Conservation (phyloP, 2,329 filamentous ascomycete species). For the Byssoonygena ceratinophila region DNA sequence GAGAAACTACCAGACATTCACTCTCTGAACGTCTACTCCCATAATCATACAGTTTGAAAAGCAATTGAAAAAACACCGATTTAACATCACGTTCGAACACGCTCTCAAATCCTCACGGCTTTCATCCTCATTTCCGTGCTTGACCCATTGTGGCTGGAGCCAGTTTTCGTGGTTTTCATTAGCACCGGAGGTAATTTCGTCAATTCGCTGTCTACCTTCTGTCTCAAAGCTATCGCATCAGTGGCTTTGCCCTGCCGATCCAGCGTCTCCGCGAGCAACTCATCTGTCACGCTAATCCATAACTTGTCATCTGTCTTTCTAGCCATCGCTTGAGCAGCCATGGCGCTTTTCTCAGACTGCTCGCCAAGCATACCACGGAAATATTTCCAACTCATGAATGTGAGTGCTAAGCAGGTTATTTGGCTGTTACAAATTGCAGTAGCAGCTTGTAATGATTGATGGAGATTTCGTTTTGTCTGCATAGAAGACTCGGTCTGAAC, state of each 20-base stretch:
- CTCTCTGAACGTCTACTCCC: too few relatives aligned
- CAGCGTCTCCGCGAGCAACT: conserved; percentile 64
- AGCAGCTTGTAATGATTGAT: conserved; percentile 59
- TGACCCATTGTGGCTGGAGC: not conserved
- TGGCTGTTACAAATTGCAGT: conserved; percentile 63
- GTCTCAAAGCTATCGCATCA: conserved; percentile 40
- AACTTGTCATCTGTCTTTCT: conserved; percentile 59
- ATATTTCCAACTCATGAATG: conserved; percentile 72
- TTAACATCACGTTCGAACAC: too few relatives aligned
- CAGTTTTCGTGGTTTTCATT: conserved; percentile 20
- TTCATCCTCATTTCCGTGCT: conserved; percentile 12
- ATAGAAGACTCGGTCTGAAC: conserved; percentile 58
- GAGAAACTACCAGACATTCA: too few relatives aligned
- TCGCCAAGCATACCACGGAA: conserved; percentile 74
- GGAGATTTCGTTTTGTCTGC: conserved; percentile 67
- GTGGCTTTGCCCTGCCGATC: conserved; percentile 57
- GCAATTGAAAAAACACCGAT: too few relatives aligned
- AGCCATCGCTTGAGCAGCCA: conserved; percentile 57
- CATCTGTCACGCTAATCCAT: conserved; percentile 72
- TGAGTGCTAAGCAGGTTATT: conserved; percentile 71
- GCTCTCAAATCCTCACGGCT: conserved; percentile 12
- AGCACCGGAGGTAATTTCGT: conserved; percentile 30
- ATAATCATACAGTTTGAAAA: not conserved
- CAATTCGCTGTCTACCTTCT: conserved; percentile 37
- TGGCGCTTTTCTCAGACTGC: conserved; percentile 65